Percentiles rank a stretch among this genome's conserved stretches.
phyloP scores from a whole-genome alignment of 176 grass and related monocot genomes.

The Carex parvula region DNA sequence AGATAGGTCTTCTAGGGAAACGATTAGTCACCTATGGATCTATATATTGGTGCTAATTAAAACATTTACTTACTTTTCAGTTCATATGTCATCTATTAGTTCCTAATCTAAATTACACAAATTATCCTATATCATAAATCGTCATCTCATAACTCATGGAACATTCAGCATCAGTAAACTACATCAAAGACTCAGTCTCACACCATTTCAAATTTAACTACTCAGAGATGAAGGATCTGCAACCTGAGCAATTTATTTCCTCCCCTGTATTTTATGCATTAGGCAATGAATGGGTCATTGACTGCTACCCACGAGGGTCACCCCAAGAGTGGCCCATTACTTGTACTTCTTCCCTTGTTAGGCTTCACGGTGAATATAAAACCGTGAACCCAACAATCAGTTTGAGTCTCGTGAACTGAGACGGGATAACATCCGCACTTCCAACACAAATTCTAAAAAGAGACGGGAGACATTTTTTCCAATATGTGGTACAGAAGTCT shows the following conservation, averaged over 20 bases:
- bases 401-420: not conserved
- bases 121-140: not conserved
- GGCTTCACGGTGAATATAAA: not conserved
- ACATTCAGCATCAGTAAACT: not conserved
- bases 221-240: not conserved
- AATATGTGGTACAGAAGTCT: too few relatives aligned
- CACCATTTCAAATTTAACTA: constrained; percentile 21
- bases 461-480: not conserved
- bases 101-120: not conserved
- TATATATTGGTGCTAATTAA: not conserved
- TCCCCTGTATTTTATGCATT: not conserved
- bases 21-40: not conserved
- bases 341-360: not conserved
- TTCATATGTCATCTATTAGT: too few relatives aligned
- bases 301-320: not conserved
- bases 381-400: not conserved
- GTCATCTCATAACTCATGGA: not conserved
- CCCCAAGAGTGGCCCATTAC: too few relatives aligned
- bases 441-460: too few relatives aligned
- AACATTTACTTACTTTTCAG: not conserved
- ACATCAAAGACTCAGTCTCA: not conserved
- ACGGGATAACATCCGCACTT: not conserved
- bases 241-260: not conserved
- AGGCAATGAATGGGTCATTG: not conserved
- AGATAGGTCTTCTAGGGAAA: too few relatives aligned